phyloP scores from a whole-genome alignment of 192 early-diverging fungal genomes.

The Coemansia guatemalensis region DNA sequence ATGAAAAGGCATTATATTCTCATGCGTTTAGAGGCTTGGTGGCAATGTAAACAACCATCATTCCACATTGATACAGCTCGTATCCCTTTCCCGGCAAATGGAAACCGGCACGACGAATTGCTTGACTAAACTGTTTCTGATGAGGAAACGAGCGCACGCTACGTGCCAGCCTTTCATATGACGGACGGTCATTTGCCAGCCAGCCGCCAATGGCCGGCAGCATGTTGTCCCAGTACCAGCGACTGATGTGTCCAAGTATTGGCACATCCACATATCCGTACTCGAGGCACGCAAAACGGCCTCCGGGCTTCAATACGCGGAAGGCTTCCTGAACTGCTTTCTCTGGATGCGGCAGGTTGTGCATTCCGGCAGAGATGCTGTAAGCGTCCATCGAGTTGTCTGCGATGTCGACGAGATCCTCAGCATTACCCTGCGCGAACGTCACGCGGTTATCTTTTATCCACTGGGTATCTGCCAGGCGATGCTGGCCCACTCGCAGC shows the following conservation, averaged over 20 bases:
- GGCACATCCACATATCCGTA: slow-evolving; percentile 86
- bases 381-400: slow-evolving; percentile 84
- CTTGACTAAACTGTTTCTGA: slow-evolving; percentile 79
- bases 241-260: slow-evolving; percentile 70
- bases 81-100: slow-evolving; percentile 77
- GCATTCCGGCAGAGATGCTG: slow-evolving; percentile 97
- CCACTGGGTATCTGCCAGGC: slow-evolving; percentile 54
- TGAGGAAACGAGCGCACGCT: slow-evolving; percentile 84
- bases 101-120: slow-evolving; percentile 86
- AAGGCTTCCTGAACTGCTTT: slow-evolving; percentile 82
- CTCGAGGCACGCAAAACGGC: slow-evolving; percentile 89
- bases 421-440: slow-evolving; percentile 84
- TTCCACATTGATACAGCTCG: slow-evolving; percentile 51
- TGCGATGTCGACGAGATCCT: slow-evolving; percentile 69
- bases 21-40: slow-evolving; percentile 18
- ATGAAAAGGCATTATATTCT: too few relatives aligned
- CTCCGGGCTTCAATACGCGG: slow-evolving; percentile 89
- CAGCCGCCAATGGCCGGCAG: slow-evolving; percentile 78
- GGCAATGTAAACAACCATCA: slow-evolving; percentile 32
- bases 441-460: slow-evolving; percentile 58
- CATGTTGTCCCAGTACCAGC: slow-evolving; percentile 84
- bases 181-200: slow-evolving; percentile 78
- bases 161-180: slow-evolving; percentile 90
- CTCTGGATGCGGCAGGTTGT: slow-evolving; percentile 91
- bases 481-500: slow-evolving; percentile 79